These are phyloP conservation scores for Saccharum officinarum DNA, from an alignment of 176 grass and related monocot species.

Conservation along the genomic window DNA sequence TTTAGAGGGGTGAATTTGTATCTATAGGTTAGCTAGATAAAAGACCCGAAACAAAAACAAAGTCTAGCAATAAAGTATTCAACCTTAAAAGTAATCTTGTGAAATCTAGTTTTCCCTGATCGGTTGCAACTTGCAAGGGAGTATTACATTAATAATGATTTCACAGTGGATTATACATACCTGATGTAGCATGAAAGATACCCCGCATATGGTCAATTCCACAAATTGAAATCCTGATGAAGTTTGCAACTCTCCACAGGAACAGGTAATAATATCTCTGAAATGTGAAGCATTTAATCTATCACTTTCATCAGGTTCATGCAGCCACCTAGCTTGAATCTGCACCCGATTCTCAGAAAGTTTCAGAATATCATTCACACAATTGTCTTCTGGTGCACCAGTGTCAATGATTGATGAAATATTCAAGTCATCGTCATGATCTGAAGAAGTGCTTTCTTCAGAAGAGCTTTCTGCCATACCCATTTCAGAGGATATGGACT, in stretches of 20 bases:
- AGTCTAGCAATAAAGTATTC: too few relatives aligned
- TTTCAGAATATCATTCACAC: slow-evolving; percentile 28
- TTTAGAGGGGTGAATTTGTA: not conserved
- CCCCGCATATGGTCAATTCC: slow-evolving; percentile 78
- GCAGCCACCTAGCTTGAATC: slow-evolving; percentile 82
- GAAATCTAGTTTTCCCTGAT: not conserved
- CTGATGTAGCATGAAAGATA: slow-evolving; percentile 99
- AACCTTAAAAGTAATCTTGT: slow-evolving; percentile 1
- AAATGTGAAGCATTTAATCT: slow-evolving; percentile 80
- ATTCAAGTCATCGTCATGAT: slow-evolving; percentile 36
- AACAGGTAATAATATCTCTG: slow-evolving; percentile 77
- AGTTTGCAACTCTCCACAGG: slow-evolving; percentile 69
- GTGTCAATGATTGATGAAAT: slow-evolving; percentile 34
- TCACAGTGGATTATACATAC: slow-evolving; percentile 31
- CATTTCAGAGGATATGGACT: slow-evolving; percentile 39
- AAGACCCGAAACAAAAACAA: too few relatives aligned
- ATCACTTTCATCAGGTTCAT: slow-evolving; percentile 88
- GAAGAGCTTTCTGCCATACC: slow-evolving; percentile 24
- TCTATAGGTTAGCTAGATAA: not conserved
- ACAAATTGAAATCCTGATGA: slow-evolving; percentile 71
- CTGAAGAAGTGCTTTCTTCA: slow-evolving; percentile 33
- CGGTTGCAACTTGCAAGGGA: not conserved
- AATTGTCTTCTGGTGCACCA: slow-evolving; percentile 30
- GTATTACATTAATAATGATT: not conserved
- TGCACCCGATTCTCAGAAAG: slow-evolving; percentile 28